Evolutionary conservation across 2,329 filamentous ascomycete genomes (phyloP), one percentile per base, ranked within the genome.

Genomic region (Pyricularia grisea): DNA sequence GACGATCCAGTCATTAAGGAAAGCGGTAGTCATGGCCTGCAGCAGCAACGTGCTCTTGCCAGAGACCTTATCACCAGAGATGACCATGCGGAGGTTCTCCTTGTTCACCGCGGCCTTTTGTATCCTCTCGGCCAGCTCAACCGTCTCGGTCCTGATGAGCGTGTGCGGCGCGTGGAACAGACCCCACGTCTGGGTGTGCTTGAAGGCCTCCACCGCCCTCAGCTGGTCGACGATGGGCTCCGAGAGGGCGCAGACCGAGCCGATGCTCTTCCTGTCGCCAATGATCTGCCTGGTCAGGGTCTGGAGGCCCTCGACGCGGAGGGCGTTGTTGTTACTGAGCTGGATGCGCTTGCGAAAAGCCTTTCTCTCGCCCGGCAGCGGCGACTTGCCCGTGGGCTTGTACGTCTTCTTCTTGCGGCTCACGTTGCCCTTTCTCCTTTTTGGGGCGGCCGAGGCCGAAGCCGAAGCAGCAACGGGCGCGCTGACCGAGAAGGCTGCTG

Each of bases 241-340:
- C 9, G 91, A 88, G 31, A 98, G 79, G 1, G 87, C 87, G 68
- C 93, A 81, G 33, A 98, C 86, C 71, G 85, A 85, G 50, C 91
- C 92, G 11, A 85, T 80, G 67, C 86, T 85, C 42, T 83, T 81
- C 33, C 81, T 79, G 68, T 85, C 81, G 23, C 84, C 78, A 79
- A 90, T 81, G 63, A 84, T 85, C 71, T 85, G 81, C 11, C 79
- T 76, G 14, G 80, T 83, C 68, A 97, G 76, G 66, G 90, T 85
- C 70, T 84, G 80, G 73, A 97, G 83, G 12, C 88, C 91, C 28
- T 83, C 77, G 9, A 98, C 90, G 70, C 90, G 87, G 55, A 97
- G 82, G 67, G 95, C 95, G 80, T 97, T 98, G 79, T 92, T 91
- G 81, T 98, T 99, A 83, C 91, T 94, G 71, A 99, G 88, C 70